Evolutionary conservation across 148 eudicot genomes (phyloP).

Genomic region (Camellia japonica): DNA sequence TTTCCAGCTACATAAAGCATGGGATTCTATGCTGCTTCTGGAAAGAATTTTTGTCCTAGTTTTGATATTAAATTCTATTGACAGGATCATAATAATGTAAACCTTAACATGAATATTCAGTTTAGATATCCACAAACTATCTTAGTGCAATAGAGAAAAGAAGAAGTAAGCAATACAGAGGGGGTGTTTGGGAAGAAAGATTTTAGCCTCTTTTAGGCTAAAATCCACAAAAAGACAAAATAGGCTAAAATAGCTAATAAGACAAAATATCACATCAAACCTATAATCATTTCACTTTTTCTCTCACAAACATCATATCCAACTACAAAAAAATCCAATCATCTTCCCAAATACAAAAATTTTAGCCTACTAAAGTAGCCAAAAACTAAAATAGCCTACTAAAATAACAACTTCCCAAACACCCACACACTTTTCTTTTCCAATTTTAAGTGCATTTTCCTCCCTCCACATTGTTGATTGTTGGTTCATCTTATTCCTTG

Average conservation of each 20-base stretch:
- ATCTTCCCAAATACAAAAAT: too few relatives aligned
- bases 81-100: neutral
- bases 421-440: neutral
- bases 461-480: neutral
- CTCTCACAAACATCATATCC: too few relatives aligned
- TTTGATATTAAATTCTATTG: neutral
- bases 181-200: too few relatives aligned
- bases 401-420: too few relatives aligned
- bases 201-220: too few relatives aligned
- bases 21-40: slow-evolving; percentile 3
- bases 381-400: too few relatives aligned
- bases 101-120: neutral
- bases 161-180: neutral
- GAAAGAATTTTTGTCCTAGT: neutral
- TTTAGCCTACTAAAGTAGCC: too few relatives aligned
- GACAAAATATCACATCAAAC: too few relatives aligned
- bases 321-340: too few relatives aligned
- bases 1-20: neutral
- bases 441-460: neutral
- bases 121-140: neutral
- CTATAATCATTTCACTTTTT: too few relatives aligned
- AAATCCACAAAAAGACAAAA: too few relatives aligned
- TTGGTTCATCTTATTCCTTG: slow-evolving; percentile 8
- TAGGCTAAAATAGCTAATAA: too few relatives aligned
- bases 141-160: neutral